Evolutionary conservation across 805 yeast genomes (phyloP).

Genomic region (Ogataea paraovalis): DNA sequence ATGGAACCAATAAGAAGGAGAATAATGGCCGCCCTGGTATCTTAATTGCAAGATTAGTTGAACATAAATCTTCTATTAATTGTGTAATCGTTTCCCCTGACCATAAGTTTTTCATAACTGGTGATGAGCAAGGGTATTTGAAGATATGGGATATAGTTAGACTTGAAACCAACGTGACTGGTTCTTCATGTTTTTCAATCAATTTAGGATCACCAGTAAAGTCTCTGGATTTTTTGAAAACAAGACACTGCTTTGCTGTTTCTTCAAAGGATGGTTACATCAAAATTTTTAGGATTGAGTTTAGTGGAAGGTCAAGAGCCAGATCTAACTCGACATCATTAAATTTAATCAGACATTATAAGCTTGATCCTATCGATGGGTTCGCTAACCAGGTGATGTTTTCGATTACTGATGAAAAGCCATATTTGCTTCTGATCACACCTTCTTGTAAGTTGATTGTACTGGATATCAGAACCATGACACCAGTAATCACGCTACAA

Average conservation of each 20-base stretch:
- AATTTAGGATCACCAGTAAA: slow-evolving; percentile 49
- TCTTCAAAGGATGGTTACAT: slow-evolving; percentile 45
- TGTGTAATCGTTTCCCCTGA: slow-evolving; percentile 58
- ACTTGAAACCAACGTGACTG: slow-evolving; percentile 58
- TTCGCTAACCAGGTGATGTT: slow-evolving; percentile 44
- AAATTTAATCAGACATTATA: slow-evolving; percentile 37
- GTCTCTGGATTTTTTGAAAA: slow-evolving; percentile 46
- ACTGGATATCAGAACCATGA: slow-evolving; percentile 59
- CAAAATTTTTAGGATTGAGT: slow-evolving; percentile 38
- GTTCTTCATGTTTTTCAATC: slow-evolving; percentile 43
- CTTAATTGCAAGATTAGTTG: slow-evolving; percentile 60
- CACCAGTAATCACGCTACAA: slow-evolving; percentile 36
- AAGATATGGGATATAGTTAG: slow-evolving; percentile 75
- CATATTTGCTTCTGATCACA: slow-evolving; percentile 48
- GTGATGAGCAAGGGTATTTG: slow-evolving; percentile 68
- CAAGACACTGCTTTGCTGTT: slow-evolving; percentile 57
- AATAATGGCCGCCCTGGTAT: slow-evolving; percentile 32
- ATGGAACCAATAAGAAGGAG: slow-evolving; percentile 17
- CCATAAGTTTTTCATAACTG: slow-evolving; percentile 66
- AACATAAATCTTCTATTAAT: slow-evolving; percentile 57
- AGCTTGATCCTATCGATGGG: slow-evolving; percentile 32
- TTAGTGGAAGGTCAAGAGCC: slow-evolving; percentile 15
- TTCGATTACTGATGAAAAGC: slow-evolving; percentile 35
- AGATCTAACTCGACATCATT: slow-evolving; percentile 18
- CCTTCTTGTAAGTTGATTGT: slow-evolving; percentile 47